phyloP scores from a whole-genome alignment of 2,329 filamentous ascomycete genomes.

The Paraphaeosphaeria minitans region DNA sequence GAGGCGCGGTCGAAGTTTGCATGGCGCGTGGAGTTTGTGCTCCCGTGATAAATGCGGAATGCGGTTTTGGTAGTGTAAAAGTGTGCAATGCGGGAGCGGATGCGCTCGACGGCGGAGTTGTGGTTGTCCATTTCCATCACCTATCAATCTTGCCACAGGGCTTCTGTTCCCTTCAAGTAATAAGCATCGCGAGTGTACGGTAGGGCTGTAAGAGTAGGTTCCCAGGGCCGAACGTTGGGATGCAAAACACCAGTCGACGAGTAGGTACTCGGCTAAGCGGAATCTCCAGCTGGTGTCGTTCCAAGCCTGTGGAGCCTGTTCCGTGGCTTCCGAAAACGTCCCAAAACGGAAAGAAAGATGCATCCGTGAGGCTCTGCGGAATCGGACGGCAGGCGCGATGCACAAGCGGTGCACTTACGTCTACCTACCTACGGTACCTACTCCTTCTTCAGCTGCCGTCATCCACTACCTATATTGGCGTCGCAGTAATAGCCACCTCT shows the following conservation, averaged over 20 bases:
- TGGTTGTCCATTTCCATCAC: conserved; percentile 38
- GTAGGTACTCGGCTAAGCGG: conserved; percentile 1
- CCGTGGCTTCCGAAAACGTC: conserved; percentile 5
- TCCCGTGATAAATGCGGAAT: conserved; percentile 68
- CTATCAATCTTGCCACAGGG: conserved; percentile 14
- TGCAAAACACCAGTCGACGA: not conserved
- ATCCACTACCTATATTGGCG: not conserved
- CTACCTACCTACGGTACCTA: too few species aligned
- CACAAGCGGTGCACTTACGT: not conserved
- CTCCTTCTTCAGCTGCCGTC: not conserved
- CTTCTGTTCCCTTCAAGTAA: not conserved
- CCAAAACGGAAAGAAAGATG: not conserved
- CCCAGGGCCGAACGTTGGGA: not conserved
- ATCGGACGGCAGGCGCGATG: not conserved
- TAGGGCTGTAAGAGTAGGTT: not conserved
- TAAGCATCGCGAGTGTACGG: not conserved
- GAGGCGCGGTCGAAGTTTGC: conserved; percentile 40
- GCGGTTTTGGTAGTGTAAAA: conserved; percentile 34
- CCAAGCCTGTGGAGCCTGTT: conserved; percentile 6
- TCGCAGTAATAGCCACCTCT: not conserved
- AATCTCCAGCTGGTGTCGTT: not conserved
- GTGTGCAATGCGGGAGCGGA: conserved; percentile 28
- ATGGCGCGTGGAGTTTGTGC: conserved; percentile 74
- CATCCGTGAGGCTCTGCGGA: not conserved
- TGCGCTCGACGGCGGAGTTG: conserved; percentile 24